phyloP scores from a whole-genome alignment of 371 early-diverging fungal species.

The Mitosporidium daphniae region DNA sequence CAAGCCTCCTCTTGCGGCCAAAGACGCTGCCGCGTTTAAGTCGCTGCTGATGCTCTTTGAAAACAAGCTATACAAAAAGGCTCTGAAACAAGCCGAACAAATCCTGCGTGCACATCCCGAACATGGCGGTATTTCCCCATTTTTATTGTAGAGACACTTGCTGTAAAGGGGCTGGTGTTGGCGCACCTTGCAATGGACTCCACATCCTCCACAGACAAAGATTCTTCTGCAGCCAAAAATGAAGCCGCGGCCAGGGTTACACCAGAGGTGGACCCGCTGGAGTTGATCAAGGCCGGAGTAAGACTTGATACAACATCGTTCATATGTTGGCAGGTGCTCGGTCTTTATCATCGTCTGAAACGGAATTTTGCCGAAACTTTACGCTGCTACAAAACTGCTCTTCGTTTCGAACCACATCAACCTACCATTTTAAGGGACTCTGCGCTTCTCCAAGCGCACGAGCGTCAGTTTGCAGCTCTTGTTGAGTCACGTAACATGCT shows the following conservation, averaged over 20 bases:
- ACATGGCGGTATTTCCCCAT: constrained; percentile 31
- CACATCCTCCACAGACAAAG: too few species aligned
- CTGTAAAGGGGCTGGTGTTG: constrained; percentile 64
- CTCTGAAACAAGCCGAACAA: constrained; percentile 44
- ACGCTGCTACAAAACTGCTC: constrained; percentile 57
- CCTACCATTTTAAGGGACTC: constrained; percentile 59
- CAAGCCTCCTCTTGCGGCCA: too few species aligned
- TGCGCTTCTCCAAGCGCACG: constrained; percentile 41
- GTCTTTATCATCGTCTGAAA: constrained; percentile 47
- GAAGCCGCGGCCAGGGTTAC: constrained; percentile 55
- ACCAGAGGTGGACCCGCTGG: constrained; percentile 46
- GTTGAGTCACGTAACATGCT: too few species aligned
- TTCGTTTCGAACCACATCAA: too few species aligned
- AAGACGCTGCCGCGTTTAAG: too few species aligned
- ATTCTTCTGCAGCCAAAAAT: constrained; percentile 29
- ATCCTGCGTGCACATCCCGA: constrained; percentile 62
- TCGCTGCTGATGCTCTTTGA: too few species aligned
- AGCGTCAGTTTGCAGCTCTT: constrained; percentile 40
- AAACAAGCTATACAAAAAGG: constrained; percentile 64
- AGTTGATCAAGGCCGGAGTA: constrained; percentile 5
- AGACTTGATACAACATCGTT: background rate
- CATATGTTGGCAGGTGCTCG: constrained; percentile 73
- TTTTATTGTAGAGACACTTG: constrained; percentile 28
- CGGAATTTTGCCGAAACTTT: constrained; percentile 64
- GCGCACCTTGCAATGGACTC: constrained; percentile 28